Base-by-base conservation (phyloP, 2,329 filamentous ascomycete genomes). In the Penicillium sp. region DNA sequence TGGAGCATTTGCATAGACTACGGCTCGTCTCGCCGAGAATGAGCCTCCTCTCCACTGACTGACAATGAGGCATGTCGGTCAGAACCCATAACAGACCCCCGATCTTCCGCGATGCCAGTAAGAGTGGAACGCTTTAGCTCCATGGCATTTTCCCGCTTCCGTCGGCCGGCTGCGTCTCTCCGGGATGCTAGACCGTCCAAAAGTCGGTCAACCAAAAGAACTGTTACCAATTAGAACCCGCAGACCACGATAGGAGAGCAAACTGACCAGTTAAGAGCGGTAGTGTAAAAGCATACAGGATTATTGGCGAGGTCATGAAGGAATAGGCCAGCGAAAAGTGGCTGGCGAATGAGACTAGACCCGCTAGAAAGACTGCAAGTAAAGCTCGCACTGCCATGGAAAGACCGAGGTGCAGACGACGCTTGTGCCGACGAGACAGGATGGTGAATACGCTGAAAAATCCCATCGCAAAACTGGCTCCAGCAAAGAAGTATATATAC, bases 271-370 rank as follows among this genome's bases (percentile, higher is more conserved):
- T 59, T 26, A 74, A 53, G 39, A 77, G 58, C 3, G 62, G 66
- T 27, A 74, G 57, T 3, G 68, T 71, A 49, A 72, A 72, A 11
- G 70, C 69, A 54, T 73, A 75, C 19, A 77, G 57, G 53, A 75
- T 76, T n/a, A 68, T 64, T 6, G 74, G 73, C 50, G 69, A 75
- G 11, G 71, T 77, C 74, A 77, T 77, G 58, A 75, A 76, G 3
- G 65, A 66, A 63, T 75, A 75, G 1, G 70, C 69, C 33, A 75
- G 60, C 35, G 68, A 56, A 54, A 75, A 75, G 59, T 73, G 57
- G 26, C 60, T 58, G 9, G 67, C 65, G 35, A 75, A 72, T 31
- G 64, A 66, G 26, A 70, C 64, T 21, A 75, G 58, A 31, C 68
- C 61, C 7, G 66, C 64, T 8, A 75, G 55, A 19, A 69, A 53